These are phyloP conservation scores for Kwoniella dendrophila DNA, from an alignment of 768 basidiomycete species.

Conservation along the genomic window DNA sequence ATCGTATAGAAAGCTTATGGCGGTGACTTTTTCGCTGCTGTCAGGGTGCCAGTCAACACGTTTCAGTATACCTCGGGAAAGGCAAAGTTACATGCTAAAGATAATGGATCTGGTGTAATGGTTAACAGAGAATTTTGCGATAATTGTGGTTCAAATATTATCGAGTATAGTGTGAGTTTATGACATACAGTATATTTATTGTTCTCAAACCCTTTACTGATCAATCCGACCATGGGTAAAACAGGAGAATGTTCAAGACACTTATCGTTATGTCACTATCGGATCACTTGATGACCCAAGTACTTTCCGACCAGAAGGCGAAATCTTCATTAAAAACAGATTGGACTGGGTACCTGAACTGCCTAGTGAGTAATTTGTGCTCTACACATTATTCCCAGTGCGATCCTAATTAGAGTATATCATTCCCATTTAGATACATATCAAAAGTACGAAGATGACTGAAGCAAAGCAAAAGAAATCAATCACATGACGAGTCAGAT, in stretches of 20 bases:
- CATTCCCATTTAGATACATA: background rate
- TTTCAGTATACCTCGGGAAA: background rate
- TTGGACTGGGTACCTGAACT: background rate
- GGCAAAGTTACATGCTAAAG: background rate
- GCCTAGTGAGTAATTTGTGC: background rate
- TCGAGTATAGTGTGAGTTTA: background rate
- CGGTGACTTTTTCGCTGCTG: background rate
- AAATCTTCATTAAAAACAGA: constrained; percentile 1
- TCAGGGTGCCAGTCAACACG: background rate
- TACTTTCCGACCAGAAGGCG: background rate
- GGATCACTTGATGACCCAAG: constrained; percentile 1
- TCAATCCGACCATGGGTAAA: background rate
- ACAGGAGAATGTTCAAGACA: background rate
- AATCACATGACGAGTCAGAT: too few relatives aligned
- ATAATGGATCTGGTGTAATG: background rate
- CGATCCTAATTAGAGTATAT: too few relatives aligned
- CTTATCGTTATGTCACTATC: background rate
- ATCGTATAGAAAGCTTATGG: constrained; percentile 5
- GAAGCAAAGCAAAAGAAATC: too few relatives aligned
- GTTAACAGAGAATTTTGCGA: constrained; percentile 1
- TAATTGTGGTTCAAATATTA: background rate
- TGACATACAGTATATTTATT: background rate
- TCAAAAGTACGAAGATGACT: too few relatives aligned
- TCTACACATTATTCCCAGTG: background rate
- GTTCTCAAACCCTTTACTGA: background rate